phyloP scores from a whole-genome alignment of 2,329 filamentous ascomycete species.

The Xylariaceae sp. region DNA sequence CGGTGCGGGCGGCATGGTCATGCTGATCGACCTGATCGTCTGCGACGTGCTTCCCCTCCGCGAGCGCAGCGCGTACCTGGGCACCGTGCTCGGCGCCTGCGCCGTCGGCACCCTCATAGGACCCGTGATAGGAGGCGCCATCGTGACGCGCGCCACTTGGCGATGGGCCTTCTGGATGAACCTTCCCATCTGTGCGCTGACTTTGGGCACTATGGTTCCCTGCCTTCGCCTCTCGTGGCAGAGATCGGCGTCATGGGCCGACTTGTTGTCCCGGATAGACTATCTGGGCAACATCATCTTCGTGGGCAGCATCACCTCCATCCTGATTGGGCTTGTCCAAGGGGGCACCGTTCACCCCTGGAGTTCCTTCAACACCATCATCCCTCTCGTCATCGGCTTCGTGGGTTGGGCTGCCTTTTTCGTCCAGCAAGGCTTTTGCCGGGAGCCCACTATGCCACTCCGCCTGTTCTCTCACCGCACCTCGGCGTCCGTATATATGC shows the following conservation, averaged over 20 bases:
- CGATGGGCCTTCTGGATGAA: conserved; percentile 33
- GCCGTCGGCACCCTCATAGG: conserved; percentile 24
- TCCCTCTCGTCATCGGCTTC: conserved; percentile 3
- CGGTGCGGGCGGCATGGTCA: conserved; percentile 15
- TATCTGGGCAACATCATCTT: conserved; percentile 11
- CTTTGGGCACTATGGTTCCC: conserved; percentile 22
- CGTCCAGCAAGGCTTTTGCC: no score
- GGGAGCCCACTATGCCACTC: no score
- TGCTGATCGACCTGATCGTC: conserved; percentile 38
- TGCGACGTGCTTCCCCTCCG: conserved; percentile 40
- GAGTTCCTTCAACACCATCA: conserved; percentile 2
- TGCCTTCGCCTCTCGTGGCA: conserved; percentile 3
- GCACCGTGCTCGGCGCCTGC: conserved; percentile 21
- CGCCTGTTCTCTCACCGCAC: no score
- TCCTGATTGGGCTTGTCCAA: conserved; percentile 8
- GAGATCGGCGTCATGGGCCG: background rate
- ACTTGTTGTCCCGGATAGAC: conserved; percentile 6
- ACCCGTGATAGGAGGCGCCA: conserved; percentile 18
- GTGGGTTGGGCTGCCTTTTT: conserved; percentile 1
- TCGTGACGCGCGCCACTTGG: conserved; percentile 18
- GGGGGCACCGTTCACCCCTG: conserved; percentile 3
- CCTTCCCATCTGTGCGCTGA: conserved; percentile 20
- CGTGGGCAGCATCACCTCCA: conserved; percentile 3
- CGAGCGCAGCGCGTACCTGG: conserved; percentile 33
- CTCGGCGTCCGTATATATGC: no score